Evolutionary conservation across 225 moss, liverwort and hornwort genomes (phyloP).

Genomic region (Ulota crispa): DNA sequence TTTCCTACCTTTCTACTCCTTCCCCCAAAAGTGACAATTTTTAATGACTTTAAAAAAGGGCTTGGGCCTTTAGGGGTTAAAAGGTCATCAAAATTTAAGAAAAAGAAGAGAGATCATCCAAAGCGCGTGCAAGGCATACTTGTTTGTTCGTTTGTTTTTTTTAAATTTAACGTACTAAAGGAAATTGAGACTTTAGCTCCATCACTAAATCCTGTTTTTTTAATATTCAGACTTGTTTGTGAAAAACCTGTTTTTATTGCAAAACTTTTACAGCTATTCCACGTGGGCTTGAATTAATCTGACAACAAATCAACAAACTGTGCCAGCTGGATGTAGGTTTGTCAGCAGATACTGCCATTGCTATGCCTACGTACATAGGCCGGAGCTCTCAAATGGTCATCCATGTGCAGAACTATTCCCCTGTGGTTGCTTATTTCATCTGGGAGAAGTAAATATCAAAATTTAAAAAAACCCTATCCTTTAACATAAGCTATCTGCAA

Average conservation of each 20-base stretch:
- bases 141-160: too few relatives aligned
- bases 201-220: not conserved
- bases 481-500: too few relatives aligned
- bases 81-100: too few relatives aligned
- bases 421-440: constrained; percentile 63
- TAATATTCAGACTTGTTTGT: fast-evolving
- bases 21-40: too few relatives aligned
- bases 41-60: too few relatives aligned
- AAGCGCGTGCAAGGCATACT: too few relatives aligned
- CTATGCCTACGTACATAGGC: constrained; percentile 65
- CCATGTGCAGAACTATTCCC: constrained; percentile 70
- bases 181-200: too few relatives aligned
- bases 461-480: too few relatives aligned
- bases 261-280: fast-evolving
- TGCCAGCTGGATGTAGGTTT: constrained; percentile 81
- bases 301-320: not conserved
- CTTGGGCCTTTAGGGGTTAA: too few relatives aligned
- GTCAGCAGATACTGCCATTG: constrained; percentile 48
- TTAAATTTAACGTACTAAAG: too few relatives aligned
- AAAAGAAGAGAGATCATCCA: too few relatives aligned
- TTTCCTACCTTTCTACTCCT: too few relatives aligned
- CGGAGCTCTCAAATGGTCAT: constrained; percentile 61
- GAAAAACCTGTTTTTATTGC: fast-evolving
- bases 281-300: not conserved
- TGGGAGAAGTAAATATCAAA: constrained; percentile 64